A percentile compares a stretch with the other conserved stretches of the same genome.
These are phyloP conservation scores for Pseudogymnoascus sp. DNA, from an alignment of 2,329 filamentous ascomycete genomes.

Conservation along the genomic window DNA sequence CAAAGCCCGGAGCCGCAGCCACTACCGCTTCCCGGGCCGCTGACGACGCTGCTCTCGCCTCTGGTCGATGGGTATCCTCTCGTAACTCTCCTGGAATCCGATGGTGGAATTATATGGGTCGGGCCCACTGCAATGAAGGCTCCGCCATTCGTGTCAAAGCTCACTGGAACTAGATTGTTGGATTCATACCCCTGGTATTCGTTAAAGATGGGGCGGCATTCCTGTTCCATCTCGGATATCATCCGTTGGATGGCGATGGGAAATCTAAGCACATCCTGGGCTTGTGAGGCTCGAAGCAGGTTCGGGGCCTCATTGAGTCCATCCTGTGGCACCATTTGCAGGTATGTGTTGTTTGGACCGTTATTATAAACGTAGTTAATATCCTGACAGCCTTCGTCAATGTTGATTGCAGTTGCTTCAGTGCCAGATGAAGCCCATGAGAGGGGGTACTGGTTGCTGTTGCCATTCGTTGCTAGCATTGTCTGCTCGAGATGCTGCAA, in stretches of 20 bases:
- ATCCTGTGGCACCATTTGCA: neutral
- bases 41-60: conserved; percentile 4
- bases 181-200: neutral
- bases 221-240: neutral
- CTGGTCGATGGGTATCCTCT: neutral
- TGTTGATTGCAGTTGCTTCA: neutral
- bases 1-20: neutral
- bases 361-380: neutral
- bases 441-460: neutral
- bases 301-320: neutral
- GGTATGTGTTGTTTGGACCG: neutral
- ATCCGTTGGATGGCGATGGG: neutral
- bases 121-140: neutral
- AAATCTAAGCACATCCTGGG: neutral
- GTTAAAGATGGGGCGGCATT: neutral
- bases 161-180: no score
- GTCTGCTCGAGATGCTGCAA: neutral
- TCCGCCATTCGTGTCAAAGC: neutral
- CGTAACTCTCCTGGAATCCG: neutral
- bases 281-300: neutral
- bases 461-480: neutral
- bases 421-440: conserved; percentile 1
- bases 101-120: neutral
- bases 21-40: neutral
- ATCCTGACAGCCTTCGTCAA: neutral